These are phyloP conservation scores for Metschnikowia anglica DNA, from an alignment of 805 yeast genomes.

Conservation along the genomic window DNA sequence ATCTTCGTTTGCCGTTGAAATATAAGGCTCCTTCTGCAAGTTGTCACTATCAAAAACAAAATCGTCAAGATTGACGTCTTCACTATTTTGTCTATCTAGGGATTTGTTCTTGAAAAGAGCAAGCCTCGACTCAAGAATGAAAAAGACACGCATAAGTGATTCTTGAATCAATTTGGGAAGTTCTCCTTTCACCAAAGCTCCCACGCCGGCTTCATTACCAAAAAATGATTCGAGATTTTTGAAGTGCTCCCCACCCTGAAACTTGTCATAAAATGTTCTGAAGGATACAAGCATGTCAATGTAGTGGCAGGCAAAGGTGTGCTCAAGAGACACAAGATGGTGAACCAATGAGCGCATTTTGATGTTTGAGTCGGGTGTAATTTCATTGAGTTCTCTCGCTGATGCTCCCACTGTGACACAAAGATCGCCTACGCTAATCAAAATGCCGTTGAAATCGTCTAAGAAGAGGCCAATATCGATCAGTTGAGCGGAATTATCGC, in stretches of 20 bases:
- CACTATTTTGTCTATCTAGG: slow-evolving; percentile 52
- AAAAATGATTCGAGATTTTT: slow-evolving; percentile 36
- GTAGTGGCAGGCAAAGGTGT: slow-evolving; percentile 25
- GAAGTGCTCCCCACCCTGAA: slow-evolving; percentile 20
- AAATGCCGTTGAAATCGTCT: slow-evolving; percentile 21
- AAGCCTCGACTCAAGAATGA: slow-evolving; percentile 48
- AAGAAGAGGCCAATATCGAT: slow-evolving; percentile 28
- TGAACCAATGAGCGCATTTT: slow-evolving; percentile 16
- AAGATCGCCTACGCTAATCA: slow-evolving; percentile 15
- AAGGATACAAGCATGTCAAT: slow-evolving; percentile 37
- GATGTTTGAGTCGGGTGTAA: slow-evolving; percentile 6
- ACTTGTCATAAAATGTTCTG: slow-evolving; percentile 35
- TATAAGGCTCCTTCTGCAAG: neutral
- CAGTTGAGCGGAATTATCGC: slow-evolving; percentile 22
- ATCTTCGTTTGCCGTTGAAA: neutral
- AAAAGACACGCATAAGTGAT: slow-evolving; percentile 42
- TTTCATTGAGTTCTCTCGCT: slow-evolving; percentile 12
- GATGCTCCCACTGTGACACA: slow-evolving; percentile 13
- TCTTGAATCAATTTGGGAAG: slow-evolving; percentile 32
- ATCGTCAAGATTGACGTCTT: slow-evolving; percentile 45
- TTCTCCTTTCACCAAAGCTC: slow-evolving; percentile 20
- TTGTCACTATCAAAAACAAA: slow-evolving; percentile 8
- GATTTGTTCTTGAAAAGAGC: slow-evolving; percentile 38
- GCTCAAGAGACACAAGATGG: slow-evolving; percentile 26
- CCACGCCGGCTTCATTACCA: slow-evolving; percentile 21